Conservation (phyloP, 176 grass and related monocot genomes). For the Puccinellia tenuiflora region DNA sequence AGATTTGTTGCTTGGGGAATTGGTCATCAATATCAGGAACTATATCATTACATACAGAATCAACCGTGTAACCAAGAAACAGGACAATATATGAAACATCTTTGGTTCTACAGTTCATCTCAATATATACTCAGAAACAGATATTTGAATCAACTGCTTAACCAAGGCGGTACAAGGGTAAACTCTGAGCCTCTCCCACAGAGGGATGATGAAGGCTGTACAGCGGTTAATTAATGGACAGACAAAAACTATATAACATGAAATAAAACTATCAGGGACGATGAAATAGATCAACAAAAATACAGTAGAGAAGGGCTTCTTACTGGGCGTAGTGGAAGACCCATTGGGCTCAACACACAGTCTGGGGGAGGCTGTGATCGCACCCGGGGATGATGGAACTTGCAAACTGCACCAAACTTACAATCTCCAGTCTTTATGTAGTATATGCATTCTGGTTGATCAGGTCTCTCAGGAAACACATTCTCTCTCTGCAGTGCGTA, state of each 20-base stretch:
- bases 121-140: background rate
- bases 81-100: background rate
- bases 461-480: constrained; percentile 94
- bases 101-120: background rate
- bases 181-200: background rate
- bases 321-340: constrained; percentile 92
- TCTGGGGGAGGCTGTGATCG: constrained; percentile 68
- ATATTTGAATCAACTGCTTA: background rate
- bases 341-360: constrained; percentile 83
- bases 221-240: background rate
- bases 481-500: constrained; percentile 70
- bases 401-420: constrained; percentile 94
- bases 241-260: background rate
- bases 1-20: background rate
- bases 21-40: background rate
- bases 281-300: background rate
- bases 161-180: background rate
- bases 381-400: constrained; percentile 94
- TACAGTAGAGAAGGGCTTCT: constrained; percentile 5
- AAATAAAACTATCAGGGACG: background rate
- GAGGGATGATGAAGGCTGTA: background rate
- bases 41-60: background rate
- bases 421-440: constrained; percentile 99
- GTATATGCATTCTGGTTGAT: constrained; percentile 96
- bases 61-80: background rate